These are phyloP conservation scores for Irpex rosettiformis DNA, from an alignment of 1,284 basidiomycete genomes.

Conservation along the genomic window DNA sequence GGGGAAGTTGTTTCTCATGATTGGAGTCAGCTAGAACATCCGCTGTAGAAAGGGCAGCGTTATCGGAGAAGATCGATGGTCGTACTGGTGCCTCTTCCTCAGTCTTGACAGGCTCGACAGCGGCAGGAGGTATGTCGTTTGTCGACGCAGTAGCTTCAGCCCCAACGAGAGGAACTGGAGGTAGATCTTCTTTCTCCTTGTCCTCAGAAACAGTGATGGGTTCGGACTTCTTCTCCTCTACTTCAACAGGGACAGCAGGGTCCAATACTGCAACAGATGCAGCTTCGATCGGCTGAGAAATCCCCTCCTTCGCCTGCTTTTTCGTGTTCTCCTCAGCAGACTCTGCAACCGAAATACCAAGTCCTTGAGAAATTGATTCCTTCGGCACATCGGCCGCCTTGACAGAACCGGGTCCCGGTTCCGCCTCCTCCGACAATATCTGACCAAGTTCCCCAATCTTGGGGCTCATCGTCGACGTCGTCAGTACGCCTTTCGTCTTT, in stretches of 20 bases:
- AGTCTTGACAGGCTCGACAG: constrained; percentile 21
- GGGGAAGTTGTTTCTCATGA: constrained; percentile 21
- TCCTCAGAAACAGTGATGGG: background rate
- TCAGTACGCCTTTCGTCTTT: background rate
- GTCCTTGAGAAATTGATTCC: background rate
- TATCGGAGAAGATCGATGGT: constrained; percentile 17
- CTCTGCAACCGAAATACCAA: background rate
- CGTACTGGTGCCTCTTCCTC: constrained; percentile 21
- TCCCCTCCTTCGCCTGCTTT: background rate
- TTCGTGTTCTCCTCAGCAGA: background rate
- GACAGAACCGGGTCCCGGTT: constrained; percentile 7
- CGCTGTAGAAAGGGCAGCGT: constrained; percentile 9
- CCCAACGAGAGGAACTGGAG: constrained; percentile 27
- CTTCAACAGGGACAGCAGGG: background rate
- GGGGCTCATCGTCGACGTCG: constrained; percentile 27
- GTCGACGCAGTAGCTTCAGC: constrained; percentile 12
- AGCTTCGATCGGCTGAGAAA: too few relatives aligned
- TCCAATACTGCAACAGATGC: background rate
- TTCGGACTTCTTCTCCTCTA: too few relatives aligned
- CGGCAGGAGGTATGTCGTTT: constrained; percentile 9
- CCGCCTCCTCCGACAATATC: constrained; percentile 47
- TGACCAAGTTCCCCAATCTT: constrained; percentile 66
- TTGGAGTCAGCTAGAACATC: constrained; percentile 3
- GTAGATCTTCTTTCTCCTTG: constrained; percentile 15
- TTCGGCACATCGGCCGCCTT: background rate